phyloP scores from a whole-genome alignment of 352 stramenopile genomes.

The Hyaloperonospora brassicae region DNA sequence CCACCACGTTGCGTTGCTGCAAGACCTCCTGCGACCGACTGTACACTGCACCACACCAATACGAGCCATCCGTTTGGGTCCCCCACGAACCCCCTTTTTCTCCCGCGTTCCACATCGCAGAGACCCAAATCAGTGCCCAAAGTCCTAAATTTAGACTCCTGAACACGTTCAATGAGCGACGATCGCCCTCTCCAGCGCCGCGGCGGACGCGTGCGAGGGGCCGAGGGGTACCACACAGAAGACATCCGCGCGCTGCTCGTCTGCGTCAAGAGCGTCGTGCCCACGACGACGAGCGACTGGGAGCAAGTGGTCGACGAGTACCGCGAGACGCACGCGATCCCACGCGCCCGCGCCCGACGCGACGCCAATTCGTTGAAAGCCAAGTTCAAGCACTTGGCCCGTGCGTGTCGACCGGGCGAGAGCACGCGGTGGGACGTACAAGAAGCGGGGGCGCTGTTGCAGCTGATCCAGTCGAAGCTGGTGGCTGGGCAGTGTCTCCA shows the following conservation, averaged over 20 bases:
- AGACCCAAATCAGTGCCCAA: too few relatives aligned
- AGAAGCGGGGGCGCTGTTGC: slow-evolving; percentile 13
- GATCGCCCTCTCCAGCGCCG: slow-evolving; percentile 18
- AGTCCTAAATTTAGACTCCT: too few relatives aligned
- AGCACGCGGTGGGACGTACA: slow-evolving; percentile 6
- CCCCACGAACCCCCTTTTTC: too few relatives aligned
- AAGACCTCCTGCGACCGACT: too few relatives aligned
- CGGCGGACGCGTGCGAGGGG: slow-evolving; percentile 22
- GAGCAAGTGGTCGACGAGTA: slow-evolving; percentile 24
- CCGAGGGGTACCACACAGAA: slow-evolving; percentile 29
- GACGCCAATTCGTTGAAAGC: slow-evolving; percentile 20
- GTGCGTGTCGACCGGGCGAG: slow-evolving; percentile 5
- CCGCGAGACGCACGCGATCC: slow-evolving; percentile 20
- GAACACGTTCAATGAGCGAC: not conserved
- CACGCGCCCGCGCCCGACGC: slow-evolving; percentile 18
- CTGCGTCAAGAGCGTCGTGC: slow-evolving; percentile 14
- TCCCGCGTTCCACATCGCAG: too few relatives aligned
- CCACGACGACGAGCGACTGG: slow-evolving; percentile 19
- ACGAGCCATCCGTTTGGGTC: too few relatives aligned
- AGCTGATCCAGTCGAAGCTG: slow-evolving; percentile 22
- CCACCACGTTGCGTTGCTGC: too few relatives aligned
- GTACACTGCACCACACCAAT: too few relatives aligned
- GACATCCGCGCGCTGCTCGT: slow-evolving; percentile 18
- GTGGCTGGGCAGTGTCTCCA: slow-evolving; percentile 12
- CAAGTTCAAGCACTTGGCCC: slow-evolving; percentile 30